phyloP scores from a whole-genome alignment of 1,284 basidiomycete genomes.

The Mycena sp. region DNA sequence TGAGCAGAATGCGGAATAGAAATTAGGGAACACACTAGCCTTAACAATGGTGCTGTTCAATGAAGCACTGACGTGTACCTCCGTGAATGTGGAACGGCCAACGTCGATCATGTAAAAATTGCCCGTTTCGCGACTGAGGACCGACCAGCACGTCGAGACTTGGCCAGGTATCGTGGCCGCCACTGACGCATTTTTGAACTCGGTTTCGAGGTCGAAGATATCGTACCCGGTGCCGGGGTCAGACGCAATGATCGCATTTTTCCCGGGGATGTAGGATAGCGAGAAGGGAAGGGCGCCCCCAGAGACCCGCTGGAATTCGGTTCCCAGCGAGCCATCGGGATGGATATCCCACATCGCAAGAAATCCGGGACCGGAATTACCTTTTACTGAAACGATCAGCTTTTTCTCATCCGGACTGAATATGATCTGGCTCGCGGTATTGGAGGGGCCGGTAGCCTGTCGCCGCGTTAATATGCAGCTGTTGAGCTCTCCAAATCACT shows the following conservation, averaged over 20 bases:
- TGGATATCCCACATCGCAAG: conserved; percentile 56
- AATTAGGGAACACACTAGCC: conserved; percentile 34
- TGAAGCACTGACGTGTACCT: conserved; percentile 51
- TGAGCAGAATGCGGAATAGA: background rate
- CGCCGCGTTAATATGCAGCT: background rate
- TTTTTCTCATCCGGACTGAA: conserved; percentile 54
- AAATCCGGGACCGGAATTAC: conserved; percentile 46
- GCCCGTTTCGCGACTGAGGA: conserved; percentile 53
- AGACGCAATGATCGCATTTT: conserved; percentile 55
- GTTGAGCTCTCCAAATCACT: background rate
- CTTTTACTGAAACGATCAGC: conserved; percentile 57
- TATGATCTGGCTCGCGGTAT: conserved; percentile 52
- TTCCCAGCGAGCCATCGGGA: conserved; percentile 51
- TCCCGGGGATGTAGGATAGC: conserved; percentile 54
- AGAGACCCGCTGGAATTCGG: conserved; percentile 44
- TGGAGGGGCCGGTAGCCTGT: conserved; percentile 48
- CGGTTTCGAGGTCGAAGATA: conserved; percentile 51
- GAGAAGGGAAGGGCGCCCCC: conserved; percentile 57
- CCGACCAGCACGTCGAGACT: conserved; percentile 57
- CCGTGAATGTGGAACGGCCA: conserved; percentile 51
- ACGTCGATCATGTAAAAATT: conserved; percentile 60
- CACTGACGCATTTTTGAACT: conserved; percentile 40
- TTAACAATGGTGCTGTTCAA: conserved; percentile 54
- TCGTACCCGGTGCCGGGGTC: conserved; percentile 57
- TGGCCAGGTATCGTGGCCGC: conserved; percentile 47